Evolutionary conservation across 306 rosid species (phyloP), one percentile per base, ranked within the genome.

Genomic region (Sophora flavescens): DNA sequence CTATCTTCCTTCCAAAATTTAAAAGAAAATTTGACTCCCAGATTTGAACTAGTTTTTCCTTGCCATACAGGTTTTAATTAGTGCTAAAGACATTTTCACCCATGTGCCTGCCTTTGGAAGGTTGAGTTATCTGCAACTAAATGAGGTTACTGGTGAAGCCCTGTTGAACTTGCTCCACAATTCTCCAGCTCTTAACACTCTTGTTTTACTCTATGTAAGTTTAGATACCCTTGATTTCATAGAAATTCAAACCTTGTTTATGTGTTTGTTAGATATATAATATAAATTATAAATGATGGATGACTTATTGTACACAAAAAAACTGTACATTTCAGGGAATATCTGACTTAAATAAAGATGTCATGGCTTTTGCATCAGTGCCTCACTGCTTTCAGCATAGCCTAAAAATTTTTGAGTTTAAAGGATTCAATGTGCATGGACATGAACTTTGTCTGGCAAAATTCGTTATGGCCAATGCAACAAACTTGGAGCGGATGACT

Each of bases 191-290:
- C 86, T 85, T 12, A 36, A 63, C 0, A 69, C 76, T 70, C 68
- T 81, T 63, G 74, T 73, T 58, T 73, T 84, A 69, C 81, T 77
- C 11, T 72, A 81, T 74, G 88, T 84, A 74, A 81, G 88, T 81
- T 54, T 44, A 33, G 39, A 28, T 30, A 51, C 32, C 56, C 47
- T 44, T 44, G n/a, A 36, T 72, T n/a, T 66, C 36, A 28, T 22
- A 22, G 22, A 22, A 22, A 26, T 65, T 70, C 12, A 18, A 66
- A 32, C n/a, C 15, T 82, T 35, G 5, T 39, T 59, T 65, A 71
- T 47, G 18, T 39, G 30, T 50, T 10, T 53, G 6, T 15, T 42
- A 14, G 12, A 15, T 53, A 13, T 39, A n/a, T 22, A 18, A 15
- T 41, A 16, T 63, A 17, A 17, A 17, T 54, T 41, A 16, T 63